A percentile compares a stretch with the other conserved stretches of the same genome.
These are phyloP conservation scores for Fusarium longipes DNA, from an alignment of 2,329 filamentous ascomycete genomes.

Conservation along the genomic window DNA sequence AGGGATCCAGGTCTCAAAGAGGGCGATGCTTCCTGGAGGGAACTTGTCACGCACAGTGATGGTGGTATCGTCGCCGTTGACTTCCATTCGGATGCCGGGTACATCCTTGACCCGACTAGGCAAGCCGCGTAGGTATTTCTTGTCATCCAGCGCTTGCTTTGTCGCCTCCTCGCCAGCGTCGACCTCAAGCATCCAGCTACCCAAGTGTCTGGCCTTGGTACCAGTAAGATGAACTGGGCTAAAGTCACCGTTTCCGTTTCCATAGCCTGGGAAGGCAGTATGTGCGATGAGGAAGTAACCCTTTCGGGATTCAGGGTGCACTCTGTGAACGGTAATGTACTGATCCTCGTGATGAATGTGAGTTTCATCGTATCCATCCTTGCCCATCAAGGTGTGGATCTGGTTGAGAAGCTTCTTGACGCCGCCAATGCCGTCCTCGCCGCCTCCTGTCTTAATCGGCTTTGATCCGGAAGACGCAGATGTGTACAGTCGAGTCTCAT, in stretches of 20 bases:
- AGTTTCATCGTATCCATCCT: slow-evolving; percentile 92
- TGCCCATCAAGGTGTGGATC: slow-evolving; percentile 95
- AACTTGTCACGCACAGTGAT: slow-evolving; percentile 86
- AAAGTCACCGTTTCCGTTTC: slow-evolving; percentile 84
- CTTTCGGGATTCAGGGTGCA: slow-evolving; percentile 91
- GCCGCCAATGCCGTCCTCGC: slow-evolving; percentile 86
- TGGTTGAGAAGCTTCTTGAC: slow-evolving; percentile 94
- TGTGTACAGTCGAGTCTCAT: slow-evolving; percentile 85
- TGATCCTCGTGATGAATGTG: slow-evolving; percentile 97
- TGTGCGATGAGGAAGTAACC: slow-evolving; percentile 97
- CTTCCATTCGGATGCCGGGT: slow-evolving; percentile 77
- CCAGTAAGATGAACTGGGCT: slow-evolving; percentile 83
- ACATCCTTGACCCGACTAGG: slow-evolving; percentile 83
- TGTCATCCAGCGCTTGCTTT: slow-evolving; percentile 73
- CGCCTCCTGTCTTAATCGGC: slow-evolving; percentile 72
- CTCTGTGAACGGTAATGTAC: slow-evolving; percentile 94
- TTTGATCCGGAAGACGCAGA: slow-evolving; percentile 75
- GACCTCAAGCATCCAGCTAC: slow-evolving; percentile 92
- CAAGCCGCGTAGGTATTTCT: slow-evolving; percentile 80
- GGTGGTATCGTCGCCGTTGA: slow-evolving; percentile 77
- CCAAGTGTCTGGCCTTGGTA: slow-evolving; percentile 85
- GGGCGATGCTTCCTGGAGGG: slow-evolving; percentile 90
- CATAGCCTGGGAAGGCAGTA: slow-evolving; percentile 92
- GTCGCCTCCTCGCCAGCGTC: slow-evolving; percentile 79
- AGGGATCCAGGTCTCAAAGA: slow-evolving; percentile 97